Evolutionary conservation across 768 basidiomycete species (phyloP).

Genomic region (Phaffia australis): DNA sequence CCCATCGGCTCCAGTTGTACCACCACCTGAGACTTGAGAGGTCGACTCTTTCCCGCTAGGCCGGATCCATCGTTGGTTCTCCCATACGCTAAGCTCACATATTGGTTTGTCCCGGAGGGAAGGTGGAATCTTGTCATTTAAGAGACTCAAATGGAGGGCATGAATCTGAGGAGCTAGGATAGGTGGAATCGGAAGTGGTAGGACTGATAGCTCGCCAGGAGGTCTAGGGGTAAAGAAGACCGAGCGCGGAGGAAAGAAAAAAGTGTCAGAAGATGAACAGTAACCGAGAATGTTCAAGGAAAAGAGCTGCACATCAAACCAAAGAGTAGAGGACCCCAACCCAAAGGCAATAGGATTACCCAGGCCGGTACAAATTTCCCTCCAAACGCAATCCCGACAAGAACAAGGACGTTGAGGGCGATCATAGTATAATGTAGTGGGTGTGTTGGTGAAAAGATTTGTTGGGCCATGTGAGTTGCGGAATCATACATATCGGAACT

Average conservation of each 20-base stretch:
- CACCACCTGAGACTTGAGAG: no score
- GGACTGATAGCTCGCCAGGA: not conserved
- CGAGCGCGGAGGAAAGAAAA: not conserved
- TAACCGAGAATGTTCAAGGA: not conserved
- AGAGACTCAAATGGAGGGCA: not conserved
- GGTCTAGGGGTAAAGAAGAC: not conserved
- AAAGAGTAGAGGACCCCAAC: constrained; percentile 13
- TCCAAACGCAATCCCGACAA: constrained; percentile 2
- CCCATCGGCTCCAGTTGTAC: no score
- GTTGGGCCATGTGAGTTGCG: not conserved
- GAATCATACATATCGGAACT: constrained; percentile 20
- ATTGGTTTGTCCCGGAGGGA: not conserved
- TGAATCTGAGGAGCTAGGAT: not conserved
- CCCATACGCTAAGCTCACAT: constrained; percentile 6
- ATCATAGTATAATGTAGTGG: constrained; percentile 18
- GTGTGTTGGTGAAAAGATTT: constrained; percentile 9
- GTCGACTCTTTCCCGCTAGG: no score
- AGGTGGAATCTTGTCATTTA: constrained; percentile 6
- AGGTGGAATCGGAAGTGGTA: constrained; percentile 1
- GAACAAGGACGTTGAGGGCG: not conserved
- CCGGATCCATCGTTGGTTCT: constrained; percentile 6
- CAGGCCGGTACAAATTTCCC: constrained; percentile 8
- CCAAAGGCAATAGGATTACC: constrained; percentile 8
- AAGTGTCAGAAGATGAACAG: not conserved
- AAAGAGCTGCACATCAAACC: constrained; percentile 11